Evolutionary conservation across 2,329 filamentous ascomycete species (phyloP), one percentile per base, ranked within the genome.

Genomic region (Triangularia verruculosa): DNA sequence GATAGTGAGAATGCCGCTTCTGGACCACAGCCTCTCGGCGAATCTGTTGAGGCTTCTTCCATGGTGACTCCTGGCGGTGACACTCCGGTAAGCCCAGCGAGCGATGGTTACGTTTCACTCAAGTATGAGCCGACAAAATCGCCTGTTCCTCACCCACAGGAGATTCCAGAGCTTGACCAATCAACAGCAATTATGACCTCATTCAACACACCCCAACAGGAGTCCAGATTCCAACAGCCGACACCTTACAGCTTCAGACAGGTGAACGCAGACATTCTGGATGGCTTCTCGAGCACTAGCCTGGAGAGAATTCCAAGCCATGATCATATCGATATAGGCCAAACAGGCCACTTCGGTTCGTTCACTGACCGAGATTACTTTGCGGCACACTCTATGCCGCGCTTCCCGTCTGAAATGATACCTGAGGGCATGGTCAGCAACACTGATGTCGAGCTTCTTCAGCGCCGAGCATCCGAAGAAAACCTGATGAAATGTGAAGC

Each of bases 401-500:
- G 60, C 55, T 70, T 70, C 22, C 61, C 69, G 4, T 68, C 67
- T 9, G 64, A 71, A 27, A 63, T 69, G 64, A 63, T 70, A 12
- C 32, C 61, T 22, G 52, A 69, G 30, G 58, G 54, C 52, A 57
- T 60, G 12, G 13, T 54, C 20, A 53, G 28, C 20, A 24, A 34
- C 25, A 27, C 13, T 20, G 56, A 66, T 17, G 34, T 43, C 27
- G 68, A 63, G 11, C n/a, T 64, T 15, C 47, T 61, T 7, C 60
- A 57, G 20, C 64, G 66, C 13, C 63, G 64, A 4, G 39, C 28
- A 5, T 65, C 65, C 6, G 54, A 68, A n/a, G 69, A 71, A 53
- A 63, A 61, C 20, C 64, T 70, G 4, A 55, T 64, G 28, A 69
- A 64, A 3, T 69, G 68, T 5, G 73, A 73, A 27, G 64, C 68